These are phyloP conservation scores for Thraustotheca clavata DNA, from an alignment of 352 stramenopile genomes.

Conservation along the genomic window DNA sequence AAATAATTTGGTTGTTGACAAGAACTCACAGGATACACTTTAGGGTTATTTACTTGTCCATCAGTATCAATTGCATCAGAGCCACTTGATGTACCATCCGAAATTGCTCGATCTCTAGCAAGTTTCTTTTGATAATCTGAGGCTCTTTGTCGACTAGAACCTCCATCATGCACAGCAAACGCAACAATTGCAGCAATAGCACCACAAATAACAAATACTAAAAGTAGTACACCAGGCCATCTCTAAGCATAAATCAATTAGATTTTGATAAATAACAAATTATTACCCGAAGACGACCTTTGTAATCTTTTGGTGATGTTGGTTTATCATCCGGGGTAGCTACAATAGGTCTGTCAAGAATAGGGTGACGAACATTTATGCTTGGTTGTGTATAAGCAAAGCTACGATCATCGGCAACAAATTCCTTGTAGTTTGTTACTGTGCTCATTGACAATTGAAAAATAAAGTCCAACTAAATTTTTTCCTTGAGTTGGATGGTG, in stretches of 20 bases:
- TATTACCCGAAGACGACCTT: conserved; percentile 7
- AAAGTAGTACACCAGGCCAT: conserved; percentile 31
- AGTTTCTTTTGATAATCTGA: conserved; percentile 25
- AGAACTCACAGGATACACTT: conserved; percentile 38
- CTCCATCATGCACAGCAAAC: conserved; percentile 6
- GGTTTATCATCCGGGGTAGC: too few relatives aligned
- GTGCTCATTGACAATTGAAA: too few relatives aligned
- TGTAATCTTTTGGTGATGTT: too few relatives aligned
- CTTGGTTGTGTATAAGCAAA: too few relatives aligned
- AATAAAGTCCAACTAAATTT: too few relatives aligned
- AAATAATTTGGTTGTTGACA: conserved; percentile 65
- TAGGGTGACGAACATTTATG: too few relatives aligned
- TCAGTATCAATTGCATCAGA: too few relatives aligned
- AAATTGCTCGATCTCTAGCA: conserved; percentile 13
- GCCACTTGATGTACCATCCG: background rate
- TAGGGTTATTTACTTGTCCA: conserved; percentile 60
- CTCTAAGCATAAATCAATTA: conserved; percentile 19
- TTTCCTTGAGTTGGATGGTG: too few relatives aligned
- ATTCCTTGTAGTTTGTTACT: too few relatives aligned
- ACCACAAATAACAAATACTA: conserved; percentile 25
- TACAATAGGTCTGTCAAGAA: too few relatives aligned
- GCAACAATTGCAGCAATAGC: conserved; percentile 23
- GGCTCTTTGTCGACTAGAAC: conserved; percentile 11
- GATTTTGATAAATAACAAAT: background rate
- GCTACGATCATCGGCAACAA: too few relatives aligned